Evolutionary conservation across 2,329 filamentous ascomycete species (phyloP), one percentile per base, ranked within the genome.

Genomic region (Chaetomium globosum): DNA sequence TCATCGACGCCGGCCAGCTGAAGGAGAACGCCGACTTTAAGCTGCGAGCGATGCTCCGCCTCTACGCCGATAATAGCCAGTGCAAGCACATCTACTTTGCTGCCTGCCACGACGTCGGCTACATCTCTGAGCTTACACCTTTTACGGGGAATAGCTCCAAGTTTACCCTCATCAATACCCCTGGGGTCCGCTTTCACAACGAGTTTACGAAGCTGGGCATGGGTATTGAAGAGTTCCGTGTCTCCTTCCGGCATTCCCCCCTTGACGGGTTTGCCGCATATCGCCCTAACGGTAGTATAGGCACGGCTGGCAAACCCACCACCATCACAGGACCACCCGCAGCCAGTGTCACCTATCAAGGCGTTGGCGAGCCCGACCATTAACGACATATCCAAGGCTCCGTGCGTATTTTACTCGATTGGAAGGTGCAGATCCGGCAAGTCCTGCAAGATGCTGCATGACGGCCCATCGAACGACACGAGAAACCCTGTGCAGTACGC

Each of bases 1-100:
- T 86, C 70, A 78, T 87, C 16, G 87, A 89, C 71, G 84, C 84
- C 12, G 84, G 86, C 10, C 83, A 85, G 67, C 80, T 84, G 43
- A 87, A 87, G 70, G 84, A 86, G 69, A 83, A 83, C 33, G 83
- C 83, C 31, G 83, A 85, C 69, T 84, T 83, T 71, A 89, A 89
- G 73, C 80, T 89, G 61, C 80, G 84, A 71, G 84, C 73, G 52
- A 65, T 75, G 64, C 72, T 80, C 10, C 77, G 79, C 5, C 77
- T 87, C 1, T 87, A 85, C 66, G 81, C 80, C 39, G 82, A 87
- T 54, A 85, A 85, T 69, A 76, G 80, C 3, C 84, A 87, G 71
- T 89, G 87, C 77, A 85, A 84, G 69, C 86, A 88, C 72, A 86
- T 89, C 43, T 85, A 84, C 71, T 85, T 87, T 64, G 87, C 85